Conservation (phyloP, 2,329 filamentous ascomycete genomes). For the Fusarium marasasianum region DNA sequence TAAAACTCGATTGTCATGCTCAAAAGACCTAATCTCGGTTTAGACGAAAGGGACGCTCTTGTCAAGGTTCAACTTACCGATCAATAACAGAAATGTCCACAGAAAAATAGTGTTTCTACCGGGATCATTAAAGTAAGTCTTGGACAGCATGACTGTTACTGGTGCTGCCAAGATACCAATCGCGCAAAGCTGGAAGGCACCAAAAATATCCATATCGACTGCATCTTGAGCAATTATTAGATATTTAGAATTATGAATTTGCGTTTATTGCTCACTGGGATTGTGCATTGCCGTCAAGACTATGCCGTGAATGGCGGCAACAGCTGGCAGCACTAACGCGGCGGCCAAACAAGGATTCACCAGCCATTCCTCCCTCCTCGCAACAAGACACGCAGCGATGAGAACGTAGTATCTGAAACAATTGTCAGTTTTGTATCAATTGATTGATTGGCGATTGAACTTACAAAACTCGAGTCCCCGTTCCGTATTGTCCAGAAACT, state of each 20-base stretch:
- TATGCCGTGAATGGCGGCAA: constrained; percentile 71
- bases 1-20: constrained; percentile 73
- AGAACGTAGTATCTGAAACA: constrained; percentile 67
- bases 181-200: constrained; percentile 73
- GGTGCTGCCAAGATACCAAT: constrained; percentile 73
- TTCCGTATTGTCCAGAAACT: constrained; percentile 65
- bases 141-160: constrained; percentile 67
- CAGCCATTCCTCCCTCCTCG: constrained; percentile 69
- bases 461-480: constrained; percentile 62
- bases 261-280: constrained; percentile 55
- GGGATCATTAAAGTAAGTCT: constrained; percentile 71
- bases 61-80: constrained; percentile 53
- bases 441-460: constrained; percentile 22
- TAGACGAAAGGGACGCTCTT: no score
- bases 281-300: constrained; percentile 67
- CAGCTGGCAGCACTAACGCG: constrained; percentile 69
- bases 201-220: constrained; percentile 74
- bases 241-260: fast-evolving
- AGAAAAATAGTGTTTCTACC: constrained; percentile 73
- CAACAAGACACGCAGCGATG: constrained; percentile 69
- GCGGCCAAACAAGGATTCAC: constrained; percentile 71
- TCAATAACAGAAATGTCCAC: constrained; percentile 70
- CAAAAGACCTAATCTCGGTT: constrained; percentile 57
- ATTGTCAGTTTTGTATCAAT: neutral
- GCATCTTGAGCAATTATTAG: constrained; percentile 54